Base-by-base conservation (phyloP, 2,329 filamentous ascomycete species). In the Colletotrichum somersetense region DNA sequence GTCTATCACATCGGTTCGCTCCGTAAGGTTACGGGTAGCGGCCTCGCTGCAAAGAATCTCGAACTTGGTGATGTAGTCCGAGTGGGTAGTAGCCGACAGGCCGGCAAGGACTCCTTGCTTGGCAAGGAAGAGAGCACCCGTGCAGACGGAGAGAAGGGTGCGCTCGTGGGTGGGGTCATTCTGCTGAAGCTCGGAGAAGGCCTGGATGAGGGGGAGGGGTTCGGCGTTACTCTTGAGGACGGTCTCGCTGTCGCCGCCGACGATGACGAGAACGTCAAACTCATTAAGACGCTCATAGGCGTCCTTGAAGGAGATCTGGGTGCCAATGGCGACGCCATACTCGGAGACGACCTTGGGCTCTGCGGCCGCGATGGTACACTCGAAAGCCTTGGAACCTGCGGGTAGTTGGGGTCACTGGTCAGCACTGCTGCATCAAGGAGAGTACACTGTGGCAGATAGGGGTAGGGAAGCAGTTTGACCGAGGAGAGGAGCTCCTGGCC, bases 1-100 rank as follows among this genome's bases (percentile, higher is more conserved):
- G 79, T 96, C 93, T 78, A 96, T 88, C 74, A 96, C 92, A 78
- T 96, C 93, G 77, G 93, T 94, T 79, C 93, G 91, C 84, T 95
- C 92, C 68, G 90, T 88, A 75, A 92, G 85, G 80, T 93, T 90
- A 74, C 90, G 87, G 70, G 89, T 89, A 57, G 92, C 89, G 59
- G 91, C 89, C 75, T 93, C 91, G 81, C 92, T 93, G 86, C 92
- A 95, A 76, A 95, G 83, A 77, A 91, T 95, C 86, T 96, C 94
- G 79, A 97, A 90, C 75, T 89, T 92, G 80, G 93, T 94, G 77
- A 95, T 88, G 83, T 87, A 91, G 82, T 96, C 93, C 73, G 93
- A 91, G 81, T 96, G 94, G 71, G 93, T 96, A 74, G 94, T 97
- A 76, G 93, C 93, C 40, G 91, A 91, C 35, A 96, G 86, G 74